A percentile compares a stretch with the other conserved stretches of the same genome.
phyloP scores from a whole-genome alignment of 768 basidiomycete genomes.

The Leccinum broughii region DNA sequence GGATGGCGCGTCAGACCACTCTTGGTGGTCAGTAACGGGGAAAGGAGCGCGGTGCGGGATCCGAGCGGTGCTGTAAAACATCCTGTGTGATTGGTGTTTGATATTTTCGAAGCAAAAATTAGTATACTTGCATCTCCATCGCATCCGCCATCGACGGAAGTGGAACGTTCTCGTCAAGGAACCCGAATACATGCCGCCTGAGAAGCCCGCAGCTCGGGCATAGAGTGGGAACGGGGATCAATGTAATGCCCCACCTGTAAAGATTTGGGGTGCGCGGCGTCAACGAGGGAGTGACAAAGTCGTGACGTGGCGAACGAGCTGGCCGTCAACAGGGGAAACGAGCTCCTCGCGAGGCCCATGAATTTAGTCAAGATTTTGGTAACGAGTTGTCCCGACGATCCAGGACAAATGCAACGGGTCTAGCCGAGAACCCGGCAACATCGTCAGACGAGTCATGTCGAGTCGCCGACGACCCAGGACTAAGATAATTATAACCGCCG shows the following conservation, averaged over 20 bases:
- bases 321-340: not conserved
- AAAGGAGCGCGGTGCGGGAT: not conserved
- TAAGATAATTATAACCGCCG: not conserved
- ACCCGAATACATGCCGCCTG: constrained; percentile 8
- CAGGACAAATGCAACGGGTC: not conserved
- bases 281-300: constrained; percentile 3
- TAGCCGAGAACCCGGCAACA: not conserved
- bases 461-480: not conserved
- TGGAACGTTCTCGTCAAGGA: constrained; percentile 8
- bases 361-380: not conserved
- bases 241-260: constrained; percentile 8
- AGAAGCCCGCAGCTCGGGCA: constrained; percentile 18
- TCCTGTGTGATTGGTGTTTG: constrained; percentile 3
- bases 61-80: not conserved
- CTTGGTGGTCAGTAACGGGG: not conserved
- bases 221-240: constrained; percentile 21
- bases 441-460: not conserved
- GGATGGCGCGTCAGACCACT: not conserved
- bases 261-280: constrained; percentile 3
- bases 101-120: not conserved
- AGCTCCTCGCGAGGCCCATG: constrained; percentile 3
- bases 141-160: constrained; percentile 32
- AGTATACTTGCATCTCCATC: constrained; percentile 14
- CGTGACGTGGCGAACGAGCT: constrained; percentile 3
- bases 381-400: not conserved